Evolutionary conservation across 331 rosid species (phyloP).

Genomic region (Rhamnella rubrinervis): DNA sequence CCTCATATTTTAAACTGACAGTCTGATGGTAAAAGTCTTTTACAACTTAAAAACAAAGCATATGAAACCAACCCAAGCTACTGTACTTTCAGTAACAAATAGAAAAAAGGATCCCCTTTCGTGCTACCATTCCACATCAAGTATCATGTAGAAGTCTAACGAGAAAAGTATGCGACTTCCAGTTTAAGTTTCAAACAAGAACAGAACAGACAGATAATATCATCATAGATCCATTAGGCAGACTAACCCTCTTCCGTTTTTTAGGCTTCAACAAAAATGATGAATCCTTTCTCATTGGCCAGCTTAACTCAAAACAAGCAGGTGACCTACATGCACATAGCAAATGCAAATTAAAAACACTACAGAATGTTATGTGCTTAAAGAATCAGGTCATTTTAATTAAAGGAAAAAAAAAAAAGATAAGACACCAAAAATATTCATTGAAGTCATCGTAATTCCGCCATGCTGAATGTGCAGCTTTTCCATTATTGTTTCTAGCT

Average conservation of each 20-base stretch:
- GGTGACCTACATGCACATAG: slow-evolving; percentile 68
- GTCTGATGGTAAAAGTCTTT: no score
- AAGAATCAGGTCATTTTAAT: not conserved
- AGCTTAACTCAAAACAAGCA: slow-evolving; percentile 77
- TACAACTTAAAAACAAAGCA: not conserved
- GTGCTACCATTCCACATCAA: not conserved
- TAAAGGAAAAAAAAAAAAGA: not conserved
- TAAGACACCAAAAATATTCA: slow-evolving; percentile 93
- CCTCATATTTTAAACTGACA: not conserved
- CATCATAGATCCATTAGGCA: not conserved
- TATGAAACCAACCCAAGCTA: not conserved
- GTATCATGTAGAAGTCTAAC: not conserved
- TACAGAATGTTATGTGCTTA: not conserved
- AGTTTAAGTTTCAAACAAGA: slow-evolving; percentile 1
- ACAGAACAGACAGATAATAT: not conserved
- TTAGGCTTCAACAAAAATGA: slow-evolving; percentile 57
- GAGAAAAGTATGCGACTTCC: not conserved
- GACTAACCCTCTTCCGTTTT: slow-evolving; percentile 72
- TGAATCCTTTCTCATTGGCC: slow-evolving; percentile 72
- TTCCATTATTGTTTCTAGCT: slow-evolving; percentile 64
- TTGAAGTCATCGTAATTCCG: slow-evolving; percentile 97
- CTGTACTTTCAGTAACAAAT: not conserved
- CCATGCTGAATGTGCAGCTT: slow-evolving; percentile 98
- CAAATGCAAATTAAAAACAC: slow-evolving; percentile 12
- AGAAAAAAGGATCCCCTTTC: not conserved